Evolutionary conservation across 2,329 filamentous ascomycete genomes (phyloP).

Genomic region (Rutstroemia sp.): DNA sequence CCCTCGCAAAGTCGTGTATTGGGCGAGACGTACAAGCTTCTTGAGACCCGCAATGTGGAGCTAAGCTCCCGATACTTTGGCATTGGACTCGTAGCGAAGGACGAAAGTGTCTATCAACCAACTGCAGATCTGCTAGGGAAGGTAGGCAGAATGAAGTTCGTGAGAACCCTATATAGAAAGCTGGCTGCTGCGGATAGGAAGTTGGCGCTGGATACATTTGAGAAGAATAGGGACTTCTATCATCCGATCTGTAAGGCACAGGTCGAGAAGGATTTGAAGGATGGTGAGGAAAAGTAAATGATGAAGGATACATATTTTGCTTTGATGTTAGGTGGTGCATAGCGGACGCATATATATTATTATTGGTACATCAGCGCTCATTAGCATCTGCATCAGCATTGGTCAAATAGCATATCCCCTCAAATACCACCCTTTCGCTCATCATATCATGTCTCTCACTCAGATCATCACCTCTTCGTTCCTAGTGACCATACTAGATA

Average conservation of each 20-base stretch:
- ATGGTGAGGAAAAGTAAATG: neutral
- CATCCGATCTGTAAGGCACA: conserved; percentile 86
- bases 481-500: no score
- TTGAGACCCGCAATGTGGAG: conserved; percentile 76
- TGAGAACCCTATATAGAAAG: conserved; percentile 73
- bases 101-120: conserved; percentile 59
- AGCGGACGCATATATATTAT: no score
- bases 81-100: conserved; percentile 69
- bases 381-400: no score
- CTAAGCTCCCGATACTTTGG: conserved; percentile 73
- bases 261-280: conserved; percentile 72
- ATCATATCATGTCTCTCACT: no score
- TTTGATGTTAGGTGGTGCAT: no score
- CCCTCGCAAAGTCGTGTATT: conserved; percentile 61
- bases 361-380: no score
- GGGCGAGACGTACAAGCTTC: conserved; percentile 67
- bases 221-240: conserved; percentile 85
- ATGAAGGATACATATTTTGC: neutral
- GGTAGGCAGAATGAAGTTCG: conserved; percentile 96
- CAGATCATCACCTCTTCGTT: no score
- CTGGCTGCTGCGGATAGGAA: conserved; percentile 67
- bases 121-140: conserved; percentile 68
- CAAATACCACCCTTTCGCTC: no score
- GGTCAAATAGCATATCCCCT: no score
- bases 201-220: conserved; percentile 74